A percentile compares a stretch with the other conserved stretches of the same genome.
Evolutionary conservation across 2,329 filamentous ascomycete species (phyloP).

Genomic region (Paecilomyces formosus): DNA sequence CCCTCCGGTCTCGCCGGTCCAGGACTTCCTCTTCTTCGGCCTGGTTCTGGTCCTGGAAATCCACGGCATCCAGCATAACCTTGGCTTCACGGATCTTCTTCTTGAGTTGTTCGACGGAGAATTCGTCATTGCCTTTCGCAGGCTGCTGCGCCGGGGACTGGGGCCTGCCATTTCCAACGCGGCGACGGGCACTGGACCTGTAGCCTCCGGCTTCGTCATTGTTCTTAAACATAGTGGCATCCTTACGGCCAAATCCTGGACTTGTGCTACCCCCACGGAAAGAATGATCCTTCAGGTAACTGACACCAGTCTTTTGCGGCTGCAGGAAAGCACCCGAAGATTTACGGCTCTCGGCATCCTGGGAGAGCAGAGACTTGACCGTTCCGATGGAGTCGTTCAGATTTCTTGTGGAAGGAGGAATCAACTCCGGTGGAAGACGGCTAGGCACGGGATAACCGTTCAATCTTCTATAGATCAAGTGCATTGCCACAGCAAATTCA

Average conservation of each 20-base stretch:
- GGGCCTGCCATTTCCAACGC: conserved; percentile 64
- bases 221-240: conserved; percentile 94
- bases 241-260: conserved; percentile 63
- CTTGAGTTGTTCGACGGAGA: conserved; percentile 76
- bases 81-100: conserved; percentile 95
- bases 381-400: conserved; percentile 88
- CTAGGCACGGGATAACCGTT: conserved; percentile 92
- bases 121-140: conserved; percentile 65
- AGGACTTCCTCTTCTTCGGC: conserved; percentile 86
- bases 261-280: conserved; percentile 62
- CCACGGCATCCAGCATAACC: conserved; percentile 87
- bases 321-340: conserved; percentile 82
- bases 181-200: conserved; percentile 83
- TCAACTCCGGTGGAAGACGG: conserved; percentile 79
- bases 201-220: conserved; percentile 91
- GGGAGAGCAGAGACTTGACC: conserved; percentile 79
- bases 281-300: conserved; percentile 92
- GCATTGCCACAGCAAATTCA: conserved; percentile 97
- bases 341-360: conserved; percentile 86
- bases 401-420: conserved; percentile 90
- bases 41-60: conserved; percentile 87
- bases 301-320: conserved; percentile 95
- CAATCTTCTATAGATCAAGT: conserved; percentile 93
- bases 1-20: conserved; percentile 80
- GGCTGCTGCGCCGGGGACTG: conserved; percentile 65